A percentile compares a stretch with the other conserved stretches of the same genome.
phyloP scores from a whole-genome alignment of 768 basidiomycete species.

The Leccinellum albellum region DNA sequence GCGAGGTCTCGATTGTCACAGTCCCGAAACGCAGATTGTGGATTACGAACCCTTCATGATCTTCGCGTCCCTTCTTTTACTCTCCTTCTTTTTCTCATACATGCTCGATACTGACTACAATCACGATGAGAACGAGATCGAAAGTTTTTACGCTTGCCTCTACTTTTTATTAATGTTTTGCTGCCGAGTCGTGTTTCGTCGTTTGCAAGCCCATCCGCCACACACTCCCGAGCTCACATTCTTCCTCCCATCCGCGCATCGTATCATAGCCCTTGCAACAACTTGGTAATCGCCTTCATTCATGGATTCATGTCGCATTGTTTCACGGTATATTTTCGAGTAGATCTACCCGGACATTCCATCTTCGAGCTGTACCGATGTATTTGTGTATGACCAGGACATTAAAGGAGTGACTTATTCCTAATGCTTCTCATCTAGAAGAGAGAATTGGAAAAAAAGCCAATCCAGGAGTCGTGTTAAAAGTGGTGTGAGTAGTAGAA shows the following conservation, averaged over 20 bases:
- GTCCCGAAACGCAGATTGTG: constrained; percentile 72
- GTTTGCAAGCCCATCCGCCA: constrained; percentile 8
- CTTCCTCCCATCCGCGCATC: constrained; percentile 11
- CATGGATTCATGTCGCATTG: constrained; percentile 32
- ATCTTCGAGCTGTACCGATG: constrained; percentile 31
- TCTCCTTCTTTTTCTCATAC: constrained; percentile 7
- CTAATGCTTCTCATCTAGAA: constrained; percentile 13
- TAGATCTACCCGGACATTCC: constrained; percentile 35
- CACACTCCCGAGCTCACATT: not conserved
- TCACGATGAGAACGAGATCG: constrained; percentile 9
- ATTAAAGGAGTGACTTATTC: constrained; percentile 36
- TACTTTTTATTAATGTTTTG: constrained; percentile 13
- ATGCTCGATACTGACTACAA: constrained; percentile 22
- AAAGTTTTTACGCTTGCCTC: constrained; percentile 2
- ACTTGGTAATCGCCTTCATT: constrained; percentile 26
- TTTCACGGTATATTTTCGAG: constrained; percentile 32
- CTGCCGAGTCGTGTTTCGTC: constrained; percentile 12
- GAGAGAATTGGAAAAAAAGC: not conserved
- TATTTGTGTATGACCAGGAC: constrained; percentile 35
- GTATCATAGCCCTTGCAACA: constrained; percentile 26
- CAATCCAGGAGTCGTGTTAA: not conserved
- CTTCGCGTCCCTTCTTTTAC: not conserved
- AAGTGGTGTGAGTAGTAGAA: constrained; percentile 1
- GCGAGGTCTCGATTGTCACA: constrained; percentile 80
- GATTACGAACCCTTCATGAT: constrained; percentile 63